Conservation (phyloP, 2,329 filamentous ascomycete genomes). For the Cladosporium colombiae region DNA sequence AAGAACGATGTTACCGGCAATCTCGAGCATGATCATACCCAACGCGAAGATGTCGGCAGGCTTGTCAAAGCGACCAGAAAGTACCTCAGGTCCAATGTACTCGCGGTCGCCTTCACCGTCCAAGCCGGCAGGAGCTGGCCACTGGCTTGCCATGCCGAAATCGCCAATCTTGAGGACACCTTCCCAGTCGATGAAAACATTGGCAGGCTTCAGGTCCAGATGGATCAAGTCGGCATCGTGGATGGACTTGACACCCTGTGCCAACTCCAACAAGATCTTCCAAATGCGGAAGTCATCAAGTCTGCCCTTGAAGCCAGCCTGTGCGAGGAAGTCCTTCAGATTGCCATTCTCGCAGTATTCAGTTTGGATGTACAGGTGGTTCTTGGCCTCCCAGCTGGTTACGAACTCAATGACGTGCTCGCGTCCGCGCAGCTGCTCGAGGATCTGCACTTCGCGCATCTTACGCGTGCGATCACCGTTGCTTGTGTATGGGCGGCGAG, state of each 20-base stretch:
- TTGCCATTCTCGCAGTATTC: slow-evolving; percentile 96
- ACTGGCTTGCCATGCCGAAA: slow-evolving; percentile 77
- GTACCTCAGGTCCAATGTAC: slow-evolving; percentile 92
- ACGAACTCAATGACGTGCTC: slow-evolving; percentile 85
- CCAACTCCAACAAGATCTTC: slow-evolving; percentile 89
- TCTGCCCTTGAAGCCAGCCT: slow-evolving; percentile 78
- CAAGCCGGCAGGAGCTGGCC: slow-evolving; percentile 73
- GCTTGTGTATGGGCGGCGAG: slow-evolving; percentile 76
- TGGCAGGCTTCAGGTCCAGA: slow-evolving; percentile 81
- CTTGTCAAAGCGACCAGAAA: slow-evolving; percentile 83
- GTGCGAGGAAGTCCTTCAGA: slow-evolving; percentile 79
- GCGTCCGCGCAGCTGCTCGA: slow-evolving; percentile 73
- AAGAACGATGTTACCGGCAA: slow-evolving; percentile 88
- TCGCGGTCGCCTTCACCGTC: slow-evolving; percentile 94
- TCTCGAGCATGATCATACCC: slow-evolving; percentile 91
- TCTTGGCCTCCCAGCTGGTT: slow-evolving; percentile 83
- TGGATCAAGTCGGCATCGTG: slow-evolving; percentile 86
- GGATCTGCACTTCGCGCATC: slow-evolving; percentile 77
- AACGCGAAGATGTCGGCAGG: slow-evolving; percentile 92
- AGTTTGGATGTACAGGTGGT: slow-evolving; percentile 92
- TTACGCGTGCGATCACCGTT: slow-evolving; percentile 78
- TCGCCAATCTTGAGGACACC: slow-evolving; percentile 83
- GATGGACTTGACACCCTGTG: slow-evolving; percentile 82
- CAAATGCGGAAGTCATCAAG: slow-evolving; percentile 97
- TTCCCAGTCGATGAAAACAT: slow-evolving; percentile 78